Percentiles rank a stretch among this genome's conserved stretches.
phyloP scores from a whole-genome alignment of 768 basidiomycete species.

The Agaricus blazei region DNA sequence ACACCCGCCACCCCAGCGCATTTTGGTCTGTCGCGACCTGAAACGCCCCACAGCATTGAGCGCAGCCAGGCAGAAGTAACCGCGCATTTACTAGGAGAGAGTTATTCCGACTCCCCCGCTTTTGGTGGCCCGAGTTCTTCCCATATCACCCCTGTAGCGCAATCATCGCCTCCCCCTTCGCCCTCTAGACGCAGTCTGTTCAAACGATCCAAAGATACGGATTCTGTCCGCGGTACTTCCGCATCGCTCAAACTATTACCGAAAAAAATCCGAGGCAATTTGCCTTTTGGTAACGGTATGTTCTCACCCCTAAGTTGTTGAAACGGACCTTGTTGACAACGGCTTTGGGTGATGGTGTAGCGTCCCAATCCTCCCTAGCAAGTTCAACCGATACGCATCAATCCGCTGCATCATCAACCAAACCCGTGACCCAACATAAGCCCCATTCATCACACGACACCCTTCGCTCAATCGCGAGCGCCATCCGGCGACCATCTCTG shows the following conservation, averaged over 20 bases:
- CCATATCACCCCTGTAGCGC: not conserved
- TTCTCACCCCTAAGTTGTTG: not conserved
- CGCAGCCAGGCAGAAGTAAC: conserved; percentile 35
- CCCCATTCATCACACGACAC: conserved; percentile 23
- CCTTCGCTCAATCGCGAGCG: conserved; percentile 19
- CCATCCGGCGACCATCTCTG: conserved; percentile 30
- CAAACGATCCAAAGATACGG: conserved; percentile 48
- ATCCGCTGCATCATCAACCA: conserved; percentile 16
- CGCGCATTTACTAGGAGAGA: conserved; percentile 50
- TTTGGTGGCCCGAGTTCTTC: not conserved
- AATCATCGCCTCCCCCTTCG: conserved; percentile 36
- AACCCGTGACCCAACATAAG: conserved; percentile 24
- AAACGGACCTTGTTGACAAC: not conserved
- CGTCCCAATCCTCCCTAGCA: conserved; percentile 9
- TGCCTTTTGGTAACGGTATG: conserved; percentile 14
- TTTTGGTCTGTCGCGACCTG: not conserved
- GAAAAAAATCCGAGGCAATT: conserved; percentile 46
- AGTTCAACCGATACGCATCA: conserved; percentile 9
- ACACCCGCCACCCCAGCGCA: conserved; percentile 18
- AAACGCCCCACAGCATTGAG: not conserved
- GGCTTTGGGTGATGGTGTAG: conserved; percentile 13
- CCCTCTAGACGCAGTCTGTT: conserved; percentile 48
- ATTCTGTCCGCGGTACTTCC: conserved; percentile 27
- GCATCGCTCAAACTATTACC: conserved; percentile 35
- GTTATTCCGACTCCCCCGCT: conserved; percentile 28